Conservation (phyloP, 148 eudicot species). For the Rhododendron williamsianum region DNA sequence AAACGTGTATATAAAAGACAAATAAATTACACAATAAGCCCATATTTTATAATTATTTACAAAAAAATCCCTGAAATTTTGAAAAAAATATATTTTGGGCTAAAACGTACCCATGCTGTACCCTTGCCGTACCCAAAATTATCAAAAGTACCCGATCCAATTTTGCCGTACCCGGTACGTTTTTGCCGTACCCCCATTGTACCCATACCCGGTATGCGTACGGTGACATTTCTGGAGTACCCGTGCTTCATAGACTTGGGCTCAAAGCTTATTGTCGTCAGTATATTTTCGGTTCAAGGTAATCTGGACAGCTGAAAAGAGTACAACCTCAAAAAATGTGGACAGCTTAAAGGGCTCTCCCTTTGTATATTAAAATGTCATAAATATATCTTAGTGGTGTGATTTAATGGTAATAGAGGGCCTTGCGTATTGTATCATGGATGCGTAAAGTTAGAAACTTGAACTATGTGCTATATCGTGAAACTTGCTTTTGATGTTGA, state of each 20-base stretch:
- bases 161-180: no score
- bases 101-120: no score
- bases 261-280: background rate
- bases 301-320: background rate
- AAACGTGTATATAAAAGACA: no score
- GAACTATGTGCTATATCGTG: background rate
- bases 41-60: no score
- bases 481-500: constrained; percentile 3
- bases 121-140: no score
- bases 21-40: no score
- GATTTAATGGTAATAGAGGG: background rate
- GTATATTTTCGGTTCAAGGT: background rate
- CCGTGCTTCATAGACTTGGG: background rate
- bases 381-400: background rate
- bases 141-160: no score
- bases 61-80: no score
- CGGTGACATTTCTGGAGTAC: no score
- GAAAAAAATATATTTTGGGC: no score
- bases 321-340: background rate
- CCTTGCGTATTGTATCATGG: background rate
- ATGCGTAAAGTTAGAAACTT: background rate
- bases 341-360: background rate
- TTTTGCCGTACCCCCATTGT: no score
- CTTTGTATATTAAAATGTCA: background rate
- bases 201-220: no score